phyloP scores from a whole-genome alignment of 2,329 filamentous ascomycete genomes.

The Aspergillus puulaauensis region DNA sequence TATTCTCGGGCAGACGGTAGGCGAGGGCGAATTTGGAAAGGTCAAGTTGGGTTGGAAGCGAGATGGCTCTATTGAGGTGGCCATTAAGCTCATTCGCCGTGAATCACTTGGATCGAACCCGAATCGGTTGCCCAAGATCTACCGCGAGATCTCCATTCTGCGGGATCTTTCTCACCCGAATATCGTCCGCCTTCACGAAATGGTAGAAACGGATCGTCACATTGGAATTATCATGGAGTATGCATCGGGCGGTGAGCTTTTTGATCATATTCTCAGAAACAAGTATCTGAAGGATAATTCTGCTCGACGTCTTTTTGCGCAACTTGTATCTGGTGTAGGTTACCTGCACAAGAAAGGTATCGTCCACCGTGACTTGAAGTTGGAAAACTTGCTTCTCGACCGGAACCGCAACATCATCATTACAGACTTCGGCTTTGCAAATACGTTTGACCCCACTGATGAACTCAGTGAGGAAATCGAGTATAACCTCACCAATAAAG shows the following conservation, averaged over 20 bases:
- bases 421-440: slow-evolving; percentile 98
- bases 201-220: slow-evolving; percentile 95
- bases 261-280: slow-evolving; percentile 97
- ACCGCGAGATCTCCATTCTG: slow-evolving; percentile 92
- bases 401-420: slow-evolving; percentile 99
- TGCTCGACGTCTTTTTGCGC: slow-evolving; percentile 86
- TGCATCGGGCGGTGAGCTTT: slow-evolving; percentile 93
- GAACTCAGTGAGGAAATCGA: slow-evolving; percentile 90
- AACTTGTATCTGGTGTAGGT: slow-evolving; percentile 92
- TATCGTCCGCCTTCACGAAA: slow-evolving; percentile 94
- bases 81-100: slow-evolving; percentile 94
- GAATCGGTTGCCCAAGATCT: slow-evolving; percentile 89
- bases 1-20: slow-evolving; percentile 90
- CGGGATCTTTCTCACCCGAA: slow-evolving; percentile 88
- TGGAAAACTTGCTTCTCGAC: slow-evolving; percentile 93
- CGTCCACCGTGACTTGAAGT: slow-evolving; percentile 92
- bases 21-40: slow-evolving; percentile 97
- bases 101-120: slow-evolving; percentile 88
- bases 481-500: slow-evolving; percentile 78
- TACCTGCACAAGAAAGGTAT: slow-evolving; percentile 99
- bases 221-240: slow-evolving; percentile 99
- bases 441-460: slow-evolving; percentile 88
- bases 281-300: slow-evolving; percentile 93
- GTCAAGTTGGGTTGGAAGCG: slow-evolving; percentile 98
- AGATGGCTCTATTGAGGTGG: slow-evolving; percentile 89